These are phyloP conservation scores for Eucalyptus tenuipes DNA, from an alignment of 345 rosid genomes.

Conservation along the genomic window DNA sequence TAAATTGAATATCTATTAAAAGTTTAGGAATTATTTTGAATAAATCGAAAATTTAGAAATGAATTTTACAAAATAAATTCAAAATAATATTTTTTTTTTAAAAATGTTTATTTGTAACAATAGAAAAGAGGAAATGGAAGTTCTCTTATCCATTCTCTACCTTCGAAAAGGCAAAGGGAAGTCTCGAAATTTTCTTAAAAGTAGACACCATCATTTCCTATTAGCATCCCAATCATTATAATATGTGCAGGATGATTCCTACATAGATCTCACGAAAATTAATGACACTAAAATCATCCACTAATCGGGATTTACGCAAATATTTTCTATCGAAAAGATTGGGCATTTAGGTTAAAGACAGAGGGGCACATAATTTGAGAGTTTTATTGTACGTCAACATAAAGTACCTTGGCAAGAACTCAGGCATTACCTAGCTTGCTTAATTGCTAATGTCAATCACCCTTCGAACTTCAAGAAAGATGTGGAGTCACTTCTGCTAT, in stretches of 20 bases:
- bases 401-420: neutral
- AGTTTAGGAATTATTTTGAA: too few species aligned
- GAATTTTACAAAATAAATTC: too few species aligned
- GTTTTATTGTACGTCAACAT: neutral
- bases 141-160: neutral
- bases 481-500: neutral
- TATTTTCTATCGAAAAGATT: too few species aligned
- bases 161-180: neutral
- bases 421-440: neutral
- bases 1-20: too few species aligned
- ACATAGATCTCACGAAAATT: neutral
- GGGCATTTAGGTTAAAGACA: too few species aligned
- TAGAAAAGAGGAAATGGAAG: too few species aligned
- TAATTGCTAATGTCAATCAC: neutral
- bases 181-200: accelerated
- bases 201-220: neutral
- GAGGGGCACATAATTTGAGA: neutral
- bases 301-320: neutral
- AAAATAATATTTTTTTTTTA: too few species aligned
- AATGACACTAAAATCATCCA: neutral
- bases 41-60: too few species aligned
- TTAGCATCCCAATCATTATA: neutral
- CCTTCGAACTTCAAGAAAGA: neutral
- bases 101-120: too few species aligned
- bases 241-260: neutral